Evolutionary conservation across 2,329 filamentous ascomycete species (phyloP).

Genomic region (Alternaria angustiovoidea): DNA sequence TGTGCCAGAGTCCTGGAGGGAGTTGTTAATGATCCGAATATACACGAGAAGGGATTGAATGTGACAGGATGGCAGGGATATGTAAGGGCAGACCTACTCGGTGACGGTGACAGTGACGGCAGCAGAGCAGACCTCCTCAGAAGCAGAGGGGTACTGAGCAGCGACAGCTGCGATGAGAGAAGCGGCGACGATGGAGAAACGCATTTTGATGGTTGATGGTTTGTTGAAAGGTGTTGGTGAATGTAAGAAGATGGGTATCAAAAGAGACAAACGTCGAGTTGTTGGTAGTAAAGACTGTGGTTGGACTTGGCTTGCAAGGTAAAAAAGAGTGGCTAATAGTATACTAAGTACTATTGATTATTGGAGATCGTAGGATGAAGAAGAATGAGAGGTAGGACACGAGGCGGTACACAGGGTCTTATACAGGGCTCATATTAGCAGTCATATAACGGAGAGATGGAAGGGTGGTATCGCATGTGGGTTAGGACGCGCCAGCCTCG

Average conservation of each 20-base stretch:
- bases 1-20: slow-evolving; percentile 25
- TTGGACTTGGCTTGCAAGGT: slow-evolving; percentile 12
- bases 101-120: slow-evolving; percentile 42
- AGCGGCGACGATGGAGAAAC: slow-evolving; percentile 43
- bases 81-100: slow-evolving; percentile 28
- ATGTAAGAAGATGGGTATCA: slow-evolving; percentile 17
- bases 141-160: slow-evolving; percentile 27
- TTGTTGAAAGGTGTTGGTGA: slow-evolving; percentile 2
- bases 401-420: slow-evolving; percentile 21
- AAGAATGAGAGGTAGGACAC: background rate
- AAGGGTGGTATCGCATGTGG: background rate
- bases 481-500: slow-evolving; percentile 21
- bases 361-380: slow-evolving; percentile 17
- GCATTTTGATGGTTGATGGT: slow-evolving; percentile 34
- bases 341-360: slow-evolving; percentile 35
- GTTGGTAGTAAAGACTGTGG: slow-evolving; percentile 23
- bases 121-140: slow-evolving; percentile 33
- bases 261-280: slow-evolving; percentile 11
- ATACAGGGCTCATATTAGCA: slow-evolving; percentile 25
- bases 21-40: too few species aligned
- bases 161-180: slow-evolving; percentile 35
- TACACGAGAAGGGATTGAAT: background rate
- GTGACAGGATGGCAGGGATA: background rate
- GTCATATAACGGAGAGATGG: slow-evolving; percentile 16
- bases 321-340: slow-evolving; percentile 44